phyloP scores from a whole-genome alignment of 257 asterid genomes.

The Primulina huaijiensis region DNA sequence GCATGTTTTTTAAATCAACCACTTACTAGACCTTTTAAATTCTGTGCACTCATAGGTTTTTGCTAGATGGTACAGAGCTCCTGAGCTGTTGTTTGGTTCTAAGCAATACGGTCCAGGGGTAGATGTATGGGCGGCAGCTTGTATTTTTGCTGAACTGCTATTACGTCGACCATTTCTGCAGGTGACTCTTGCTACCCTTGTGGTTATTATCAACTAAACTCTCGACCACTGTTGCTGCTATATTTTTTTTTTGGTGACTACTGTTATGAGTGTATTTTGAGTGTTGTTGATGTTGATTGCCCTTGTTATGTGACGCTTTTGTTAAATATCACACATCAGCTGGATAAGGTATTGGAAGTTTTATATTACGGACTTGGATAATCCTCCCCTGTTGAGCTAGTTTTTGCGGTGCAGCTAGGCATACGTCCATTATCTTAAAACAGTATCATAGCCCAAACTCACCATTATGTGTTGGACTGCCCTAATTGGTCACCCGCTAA shows the following conservation, averaged over 20 bases:
- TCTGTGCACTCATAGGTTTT: conserved; percentile 56
- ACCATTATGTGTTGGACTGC: too few species aligned
- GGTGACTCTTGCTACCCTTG: conserved; percentile 42
- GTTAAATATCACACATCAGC: too few species aligned
- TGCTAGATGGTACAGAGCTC: conserved; percentile 99
- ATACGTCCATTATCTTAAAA: too few species aligned
- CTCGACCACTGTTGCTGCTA: not conserved
- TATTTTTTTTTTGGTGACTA: not conserved
- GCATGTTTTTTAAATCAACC: not conserved
- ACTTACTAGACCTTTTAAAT: conserved; percentile 22
- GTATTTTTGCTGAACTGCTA: conserved; percentile 96
- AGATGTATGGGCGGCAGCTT: conserved; percentile 99
- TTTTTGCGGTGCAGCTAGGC: too few species aligned
- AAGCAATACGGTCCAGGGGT: conserved; percentile 99
- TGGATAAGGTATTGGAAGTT: too few species aligned
- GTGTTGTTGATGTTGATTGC: not conserved
- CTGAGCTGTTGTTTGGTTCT: conserved; percentile 95
- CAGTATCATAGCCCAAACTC: too few species aligned
- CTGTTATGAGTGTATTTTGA: not conserved
- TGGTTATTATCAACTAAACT: conserved; percentile 12
- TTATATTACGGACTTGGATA: too few species aligned
- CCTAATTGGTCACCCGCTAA: too few species aligned
- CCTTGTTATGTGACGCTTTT: not conserved
- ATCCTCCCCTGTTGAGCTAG: too few species aligned
- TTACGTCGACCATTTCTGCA: conserved; percentile 89